A percentile compares a stretch with the other conserved stretches of the same genome.
These are phyloP conservation scores for Rhizopogon vulgaris DNA, from an alignment of 768 basidiomycete species.

Conservation along the genomic window DNA sequence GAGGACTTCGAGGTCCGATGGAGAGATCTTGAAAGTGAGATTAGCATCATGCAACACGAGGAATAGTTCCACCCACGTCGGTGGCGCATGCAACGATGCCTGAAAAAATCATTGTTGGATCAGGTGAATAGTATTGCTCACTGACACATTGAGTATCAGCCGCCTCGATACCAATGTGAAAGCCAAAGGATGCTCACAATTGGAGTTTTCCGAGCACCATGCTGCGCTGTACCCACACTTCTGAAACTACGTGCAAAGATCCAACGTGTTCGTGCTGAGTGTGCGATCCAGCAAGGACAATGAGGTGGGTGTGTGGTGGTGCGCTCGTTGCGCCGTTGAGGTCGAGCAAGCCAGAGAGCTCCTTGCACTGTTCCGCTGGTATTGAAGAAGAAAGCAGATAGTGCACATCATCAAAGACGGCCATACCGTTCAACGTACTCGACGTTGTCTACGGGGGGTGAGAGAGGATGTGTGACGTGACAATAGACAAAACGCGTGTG, in stretches of 20 bases:
- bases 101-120: constrained; percentile 77
- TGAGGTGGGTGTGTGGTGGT: constrained; percentile 46
- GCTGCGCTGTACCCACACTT: constrained; percentile 68
- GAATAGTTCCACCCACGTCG: constrained; percentile 38
- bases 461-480: constrained; percentile 2
- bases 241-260: constrained; percentile 29
- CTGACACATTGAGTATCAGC: constrained; percentile 22
- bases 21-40: constrained; percentile 39
- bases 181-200: constrained; percentile 33
- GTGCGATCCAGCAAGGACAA: constrained; percentile 47
- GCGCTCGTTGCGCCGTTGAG: constrained; percentile 46
- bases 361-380: constrained; percentile 29
- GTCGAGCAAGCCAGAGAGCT: constrained; percentile 44
- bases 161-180: not conserved
- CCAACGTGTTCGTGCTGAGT: constrained; percentile 25
- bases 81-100: constrained; percentile 70
- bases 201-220: constrained; percentile 52
- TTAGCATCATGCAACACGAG: not conserved
- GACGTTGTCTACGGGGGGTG: not conserved
- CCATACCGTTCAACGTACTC: constrained; percentile 11
- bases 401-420: constrained; percentile 35
- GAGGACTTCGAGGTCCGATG: constrained; percentile 66
- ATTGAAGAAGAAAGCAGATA: constrained; percentile 50
- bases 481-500: constrained; percentile 1
- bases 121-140: constrained; percentile 63